These are phyloP conservation scores for Tulasnella sp. DNA, from an alignment of 768 basidiomycete genomes.

Conservation along the genomic window DNA sequence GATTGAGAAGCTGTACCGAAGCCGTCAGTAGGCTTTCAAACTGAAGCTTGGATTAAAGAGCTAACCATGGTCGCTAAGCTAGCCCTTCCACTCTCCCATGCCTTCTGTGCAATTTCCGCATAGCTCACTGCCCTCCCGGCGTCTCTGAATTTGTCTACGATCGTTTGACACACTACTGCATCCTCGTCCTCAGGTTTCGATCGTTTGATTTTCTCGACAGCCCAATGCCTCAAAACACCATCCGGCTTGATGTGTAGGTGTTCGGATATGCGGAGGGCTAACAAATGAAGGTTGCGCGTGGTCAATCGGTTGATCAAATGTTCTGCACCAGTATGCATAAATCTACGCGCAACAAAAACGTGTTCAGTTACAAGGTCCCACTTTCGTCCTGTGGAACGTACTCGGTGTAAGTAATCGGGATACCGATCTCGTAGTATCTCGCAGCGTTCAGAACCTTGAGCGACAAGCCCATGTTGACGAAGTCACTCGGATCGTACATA, in stretches of 20 bases:
- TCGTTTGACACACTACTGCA: slow-evolving; percentile 64
- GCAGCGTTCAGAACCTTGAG: slow-evolving; percentile 92
- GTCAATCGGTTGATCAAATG: slow-evolving; percentile 76
- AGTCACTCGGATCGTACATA: slow-evolving; percentile 83
- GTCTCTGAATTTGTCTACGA: slow-evolving; percentile 78
- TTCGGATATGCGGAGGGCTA: slow-evolving; percentile 81
- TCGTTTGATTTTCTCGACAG: slow-evolving; percentile 76
- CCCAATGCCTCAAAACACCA: slow-evolving; percentile 90
- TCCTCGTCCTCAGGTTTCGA: slow-evolving; percentile 56
- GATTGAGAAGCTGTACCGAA: slow-evolving; percentile 62
- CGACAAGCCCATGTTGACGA: slow-evolving; percentile 84
- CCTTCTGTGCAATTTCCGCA: slow-evolving; percentile 86
- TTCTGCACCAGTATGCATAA: slow-evolving; percentile 67
- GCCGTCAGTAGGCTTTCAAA: neutral
- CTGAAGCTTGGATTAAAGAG: slow-evolving; percentile 7
- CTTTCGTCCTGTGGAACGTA: slow-evolving; percentile 31
- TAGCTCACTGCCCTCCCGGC: slow-evolving; percentile 56
- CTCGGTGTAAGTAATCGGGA: slow-evolving; percentile 88
- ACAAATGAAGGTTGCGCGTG: slow-evolving; percentile 77
- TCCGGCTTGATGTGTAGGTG: slow-evolving; percentile 78
- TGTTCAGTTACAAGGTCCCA: neutral
- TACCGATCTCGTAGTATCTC: slow-evolving; percentile 81
- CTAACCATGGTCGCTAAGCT: slow-evolving; percentile 75
- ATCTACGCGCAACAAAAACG: slow-evolving; percentile 39
- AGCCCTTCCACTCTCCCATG: slow-evolving; percentile 79